Base-by-base conservation (phyloP, 2,329 filamentous ascomycete genomes). In the Arthroderma uncinatum region DNA sequence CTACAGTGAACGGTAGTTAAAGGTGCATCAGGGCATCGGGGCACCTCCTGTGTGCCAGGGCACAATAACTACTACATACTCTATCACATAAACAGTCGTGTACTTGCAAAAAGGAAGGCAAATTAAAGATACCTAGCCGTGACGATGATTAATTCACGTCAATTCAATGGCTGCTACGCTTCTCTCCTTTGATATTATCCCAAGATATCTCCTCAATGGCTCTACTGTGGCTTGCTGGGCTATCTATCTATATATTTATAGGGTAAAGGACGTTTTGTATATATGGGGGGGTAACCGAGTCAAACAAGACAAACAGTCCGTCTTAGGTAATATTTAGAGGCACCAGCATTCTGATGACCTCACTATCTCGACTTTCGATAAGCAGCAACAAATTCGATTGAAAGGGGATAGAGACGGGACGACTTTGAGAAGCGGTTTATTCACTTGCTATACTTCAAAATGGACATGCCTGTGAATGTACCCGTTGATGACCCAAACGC, bases 401-500 rank as follows among this genome's bases (percentile, higher is more conserved):
- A 9, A 19, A n/a, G 33, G 25, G 6, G 33, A 6, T 9, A 9
- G 6, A 44, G 16, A 39, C 23, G 19, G 14, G 30, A 40, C 40
- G 6, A 4, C 40, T 14, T 23, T 4, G 4, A 25, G 40, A 25
- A 10, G 40, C 12, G 19, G 19, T 28, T 25, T 12, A 12, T 47
- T 16, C 30, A 8, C 25, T 16, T 8, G 6, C 2, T 19, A 42
- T 21, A 16, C 25, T 8, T 60, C 66, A 70, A 66, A 69, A 76
- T 77, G 65, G 77, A 83, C 62, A 75, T 81, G 73, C 80, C 79
- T 39, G 75, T 85, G 61, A 80, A 85, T 66, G 93, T 98, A 59
- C 90, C 91, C 47, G 86, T 98, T 64, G 89, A 95, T 69, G 86
- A 97, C 69, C 92, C 92, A 33, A 95, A 97, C 68, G 93, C 90